A percentile compares a stretch with the other conserved stretches of the same genome.
phyloP scores from a whole-genome alignment of 108 stramenopile genomes.

The Pseudonitzschia multiseries region DNA sequence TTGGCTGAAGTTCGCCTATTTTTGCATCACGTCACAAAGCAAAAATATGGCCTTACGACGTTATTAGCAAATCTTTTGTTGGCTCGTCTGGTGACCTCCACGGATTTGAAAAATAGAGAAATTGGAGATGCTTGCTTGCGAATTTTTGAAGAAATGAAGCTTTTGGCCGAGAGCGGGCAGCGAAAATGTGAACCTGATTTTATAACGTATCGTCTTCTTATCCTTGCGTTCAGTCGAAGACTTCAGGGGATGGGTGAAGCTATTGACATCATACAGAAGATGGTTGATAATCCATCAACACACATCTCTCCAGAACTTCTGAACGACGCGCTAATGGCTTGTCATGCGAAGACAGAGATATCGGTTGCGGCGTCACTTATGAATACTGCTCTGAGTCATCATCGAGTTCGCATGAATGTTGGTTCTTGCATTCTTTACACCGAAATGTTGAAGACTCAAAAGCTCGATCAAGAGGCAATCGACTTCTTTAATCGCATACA shows the following conservation, averaged over 20 bases:
- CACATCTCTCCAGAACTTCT: constrained; percentile 24
- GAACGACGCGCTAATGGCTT: constrained; percentile 23
- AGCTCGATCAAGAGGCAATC: constrained; percentile 22
- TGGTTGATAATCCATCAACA: constrained; percentile 10
- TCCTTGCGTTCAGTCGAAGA: constrained; percentile 29
- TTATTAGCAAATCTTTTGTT: constrained; percentile 24
- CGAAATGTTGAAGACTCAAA: constrained; percentile 33
- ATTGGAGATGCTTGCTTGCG: constrained; percentile 21
- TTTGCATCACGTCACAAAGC: constrained; percentile 2
- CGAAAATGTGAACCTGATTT: constrained; percentile 23
- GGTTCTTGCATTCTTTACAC: constrained; percentile 17
- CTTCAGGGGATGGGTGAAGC: constrained; percentile 28
- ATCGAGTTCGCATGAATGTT: background rate
- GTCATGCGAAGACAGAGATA: constrained; percentile 20
- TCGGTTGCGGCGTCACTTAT: constrained; percentile 12
- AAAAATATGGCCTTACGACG: constrained; percentile 17
- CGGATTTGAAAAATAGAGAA: background rate
- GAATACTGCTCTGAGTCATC: constrained; percentile 13
- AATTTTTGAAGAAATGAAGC: constrained; percentile 34
- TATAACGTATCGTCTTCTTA: constrained; percentile 29
- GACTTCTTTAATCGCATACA: constrained; percentile 10
- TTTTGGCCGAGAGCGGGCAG: constrained; percentile 3
- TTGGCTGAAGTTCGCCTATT: constrained; percentile 8
- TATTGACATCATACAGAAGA: constrained; percentile 8
- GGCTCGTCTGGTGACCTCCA: constrained; percentile 18